Conservation (phyloP, 164 flowering plant species). For the Vitis rotundifolia region DNA sequence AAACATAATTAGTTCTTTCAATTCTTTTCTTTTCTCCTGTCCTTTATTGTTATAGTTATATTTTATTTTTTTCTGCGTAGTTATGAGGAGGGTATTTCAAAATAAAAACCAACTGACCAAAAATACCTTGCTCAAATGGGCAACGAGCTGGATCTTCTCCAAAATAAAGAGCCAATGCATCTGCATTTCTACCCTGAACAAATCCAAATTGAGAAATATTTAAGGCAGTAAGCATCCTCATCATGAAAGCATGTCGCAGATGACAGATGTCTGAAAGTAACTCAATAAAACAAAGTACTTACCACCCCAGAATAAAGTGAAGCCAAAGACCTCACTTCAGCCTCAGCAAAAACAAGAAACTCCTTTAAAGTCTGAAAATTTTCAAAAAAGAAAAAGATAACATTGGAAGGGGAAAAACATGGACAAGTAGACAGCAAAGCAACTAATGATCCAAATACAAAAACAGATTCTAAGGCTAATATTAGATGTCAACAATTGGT, state of each 20-base stretch:
- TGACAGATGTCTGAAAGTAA: background rate
- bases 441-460: too few relatives aligned
- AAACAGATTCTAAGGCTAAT: too few relatives aligned
- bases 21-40: too few relatives aligned
- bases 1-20: too few relatives aligned
- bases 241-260: background rate
- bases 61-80: too few relatives aligned
- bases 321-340: slow-evolving; percentile 86
- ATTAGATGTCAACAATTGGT: too few relatives aligned
- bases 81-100: too few relatives aligned
- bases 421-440: too few relatives aligned
- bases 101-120: background rate
- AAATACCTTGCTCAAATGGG: slow-evolving; percentile 93
- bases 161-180: slow-evolving; percentile 83
- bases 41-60: too few relatives aligned
- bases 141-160: slow-evolving; percentile 97
- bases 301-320: slow-evolving; percentile 87
- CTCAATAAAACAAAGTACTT: slow-evolving; percentile 25
- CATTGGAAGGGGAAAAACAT: background rate
- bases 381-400: background rate
- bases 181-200: slow-evolving; percentile 89
- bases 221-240: background rate
- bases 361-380: slow-evolving; percentile 65
- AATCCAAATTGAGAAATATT: slow-evolving; percentile 11
- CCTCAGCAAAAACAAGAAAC: slow-evolving; percentile 82